Percentiles rank a stretch among this genome's conserved stretches.
These are phyloP conservation scores for Dioscorea alata DNA, from an alignment of 106 monocot species.

Conservation along the genomic window DNA sequence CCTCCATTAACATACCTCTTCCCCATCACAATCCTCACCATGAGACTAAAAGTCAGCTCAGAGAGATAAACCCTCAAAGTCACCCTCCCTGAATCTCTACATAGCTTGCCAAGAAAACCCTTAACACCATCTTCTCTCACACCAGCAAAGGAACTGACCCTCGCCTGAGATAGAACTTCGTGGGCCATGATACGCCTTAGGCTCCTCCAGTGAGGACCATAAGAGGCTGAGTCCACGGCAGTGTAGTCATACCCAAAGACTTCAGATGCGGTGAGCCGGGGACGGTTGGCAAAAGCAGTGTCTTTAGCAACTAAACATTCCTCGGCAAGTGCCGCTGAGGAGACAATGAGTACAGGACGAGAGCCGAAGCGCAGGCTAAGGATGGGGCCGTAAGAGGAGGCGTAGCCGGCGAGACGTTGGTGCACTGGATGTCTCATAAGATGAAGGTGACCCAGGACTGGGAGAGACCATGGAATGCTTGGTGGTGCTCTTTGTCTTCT, in stretches of 20 bases:
- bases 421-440: conserved; percentile 19
- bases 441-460: conserved; percentile 7
- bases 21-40: conserved; percentile 27
- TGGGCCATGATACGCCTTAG: conserved; percentile 15
- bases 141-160: background rate
- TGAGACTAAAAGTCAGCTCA: conserved; percentile 16
- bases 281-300: conserved; percentile 19
- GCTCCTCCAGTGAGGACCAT: conserved; percentile 22
- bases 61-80: background rate
- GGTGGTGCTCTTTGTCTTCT: too few species aligned
- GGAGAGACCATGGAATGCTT: background rate
- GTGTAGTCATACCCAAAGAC: conserved; percentile 10
- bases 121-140: conserved; percentile 13
- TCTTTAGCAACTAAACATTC: conserved; percentile 12
- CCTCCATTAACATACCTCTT: conserved; percentile 17
- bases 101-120: background rate
- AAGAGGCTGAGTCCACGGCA: conserved; percentile 9
- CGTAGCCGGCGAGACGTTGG: conserved; percentile 7
- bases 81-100: too few species aligned
- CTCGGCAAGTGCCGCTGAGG: conserved; percentile 11
- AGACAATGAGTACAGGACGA: conserved; percentile 12
- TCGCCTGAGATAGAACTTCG: conserved; percentile 10
- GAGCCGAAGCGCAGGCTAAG: conserved; percentile 19
- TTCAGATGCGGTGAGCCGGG: background rate
- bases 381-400: conserved; percentile 16